Percentiles rank a stretch among this genome's conserved stretches.
Conservation (phyloP, 768 basidiomycete species). For the Leccinum subgranulosum region DNA sequence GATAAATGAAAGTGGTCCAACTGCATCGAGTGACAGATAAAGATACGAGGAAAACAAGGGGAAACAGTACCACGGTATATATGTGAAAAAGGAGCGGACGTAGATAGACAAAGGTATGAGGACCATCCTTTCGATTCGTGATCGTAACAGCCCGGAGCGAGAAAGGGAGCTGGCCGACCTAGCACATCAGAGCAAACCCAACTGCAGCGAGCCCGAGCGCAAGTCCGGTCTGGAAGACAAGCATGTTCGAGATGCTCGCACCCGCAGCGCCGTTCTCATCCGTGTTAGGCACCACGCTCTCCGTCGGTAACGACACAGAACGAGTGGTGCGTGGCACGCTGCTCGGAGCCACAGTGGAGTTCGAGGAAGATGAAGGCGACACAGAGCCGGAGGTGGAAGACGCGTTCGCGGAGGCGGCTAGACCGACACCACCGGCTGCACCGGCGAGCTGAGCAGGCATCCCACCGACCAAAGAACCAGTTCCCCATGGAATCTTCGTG, state of each 20-base stretch:
- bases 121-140: background rate
- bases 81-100: background rate
- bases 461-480: conserved; percentile 49
- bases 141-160: background rate
- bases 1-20: background rate
- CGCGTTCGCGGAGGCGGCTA: conserved; percentile 14
- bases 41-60: background rate
- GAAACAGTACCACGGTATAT: background rate
- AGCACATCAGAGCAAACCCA: conserved; percentile 17
- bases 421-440: background rate
- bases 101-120: background rate
- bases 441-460: conserved; percentile 31
- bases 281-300: background rate
- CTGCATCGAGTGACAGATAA: background rate
- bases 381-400: background rate
- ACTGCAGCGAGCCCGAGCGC: conserved; percentile 18
- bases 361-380: background rate
- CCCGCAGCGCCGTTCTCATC: conserved; percentile 8
- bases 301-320: background rate
- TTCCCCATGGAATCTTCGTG: conserved; percentile 60
- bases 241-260: background rate
- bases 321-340: background rate
- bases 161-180: background rate
- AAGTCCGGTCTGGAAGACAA: conserved; percentile 16
- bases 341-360: background rate